Evolutionary conservation across 2,329 filamentous ascomycete genomes (phyloP).

Genomic region (Penicillium olsonii): DNA sequence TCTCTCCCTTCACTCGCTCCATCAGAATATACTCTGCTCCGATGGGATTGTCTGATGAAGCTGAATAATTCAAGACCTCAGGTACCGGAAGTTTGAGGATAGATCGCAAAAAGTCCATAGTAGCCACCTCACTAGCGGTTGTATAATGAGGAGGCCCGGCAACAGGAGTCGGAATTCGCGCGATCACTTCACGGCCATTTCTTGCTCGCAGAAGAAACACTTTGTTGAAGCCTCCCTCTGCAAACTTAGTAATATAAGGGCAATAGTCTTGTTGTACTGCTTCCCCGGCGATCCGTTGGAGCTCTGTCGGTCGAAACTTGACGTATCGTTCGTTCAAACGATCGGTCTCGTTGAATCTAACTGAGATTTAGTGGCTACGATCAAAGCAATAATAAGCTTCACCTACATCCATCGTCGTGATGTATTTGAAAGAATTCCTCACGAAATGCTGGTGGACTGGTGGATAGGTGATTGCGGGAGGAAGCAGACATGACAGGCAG

Average conservation of each 20-base stretch:
- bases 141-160: constrained; percentile 28
- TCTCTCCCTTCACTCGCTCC: constrained; percentile 39
- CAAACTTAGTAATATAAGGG: constrained; percentile 22
- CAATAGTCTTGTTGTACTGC: constrained; percentile 22
- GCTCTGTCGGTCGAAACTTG: constrained; percentile 22
- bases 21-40: constrained; percentile 48
- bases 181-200: constrained; percentile 18
- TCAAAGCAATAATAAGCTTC: background rate
- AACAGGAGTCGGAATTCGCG: constrained; percentile 31
- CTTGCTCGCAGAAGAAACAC: constrained; percentile 27
- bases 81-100: constrained; percentile 40
- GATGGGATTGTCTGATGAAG: constrained; percentile 37
- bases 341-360: constrained; percentile 22
- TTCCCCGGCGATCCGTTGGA: constrained; percentile 24
- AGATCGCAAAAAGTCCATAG: constrained; percentile 27
- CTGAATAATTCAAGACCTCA: constrained; percentile 38
- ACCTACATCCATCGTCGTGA: constrained; percentile 16
- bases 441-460: constrained; percentile 6
- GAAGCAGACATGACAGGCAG: constrained; percentile 5
- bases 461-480: constrained; percentile 10
- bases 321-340: constrained; percentile 24
- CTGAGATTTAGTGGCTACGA: constrained; percentile 1
- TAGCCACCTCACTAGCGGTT: constrained; percentile 32
- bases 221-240: constrained; percentile 32
- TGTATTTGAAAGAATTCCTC: constrained; percentile 23